Evolutionary conservation across 192 early-diverging fungal species (phyloP), one percentile per base, ranked within the genome.

Genomic region (Radiomyces spectabilis): DNA sequence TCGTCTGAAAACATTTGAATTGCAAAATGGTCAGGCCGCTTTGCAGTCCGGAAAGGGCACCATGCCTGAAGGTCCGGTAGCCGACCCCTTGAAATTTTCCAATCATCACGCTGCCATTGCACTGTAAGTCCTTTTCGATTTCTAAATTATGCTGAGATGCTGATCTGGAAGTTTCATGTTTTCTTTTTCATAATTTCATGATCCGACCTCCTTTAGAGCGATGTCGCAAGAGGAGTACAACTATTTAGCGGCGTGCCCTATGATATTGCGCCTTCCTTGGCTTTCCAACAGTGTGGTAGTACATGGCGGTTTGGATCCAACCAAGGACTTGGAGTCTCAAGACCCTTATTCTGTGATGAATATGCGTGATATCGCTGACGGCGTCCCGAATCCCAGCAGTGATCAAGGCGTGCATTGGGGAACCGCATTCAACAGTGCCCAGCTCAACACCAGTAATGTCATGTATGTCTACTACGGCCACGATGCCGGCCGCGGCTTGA

Each of bases 381-480:
- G 66, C 7, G 56, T 61, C 2, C 71, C 80, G 0, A 63, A 53
- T 2, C 27, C 66, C 5, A 53, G 59, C 34, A 65, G 60, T 45
- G 47, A 66, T 0, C 18, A 35, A 8, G 81, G 79, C 12, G 38
- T 38, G 26, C 61, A 61, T 9, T 78, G 78, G 76, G 50, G 58
- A 0, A 54, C 41, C 2, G 19, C 32, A 8, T 79, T 75, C 57
- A 76, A 75, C 19, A 38, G 53, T 6, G 52, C 54, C 7, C 64
- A 72, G 30, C n/a, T 34, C 15, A 39, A 48, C 1, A 54, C 42
- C 5, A 47, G 58, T 29, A 72, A 61, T 48, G 42, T 18, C n/a
- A 56, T 69, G 29, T 62, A 68, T 42, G 53, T 85, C 9, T 75
- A 77, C 16, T 89, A 86, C 63, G 87, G 87, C 0, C 87, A 89